phyloP scores from a whole-genome alignment of 805 yeast genomes.

The Candida sithepensis region DNA sequence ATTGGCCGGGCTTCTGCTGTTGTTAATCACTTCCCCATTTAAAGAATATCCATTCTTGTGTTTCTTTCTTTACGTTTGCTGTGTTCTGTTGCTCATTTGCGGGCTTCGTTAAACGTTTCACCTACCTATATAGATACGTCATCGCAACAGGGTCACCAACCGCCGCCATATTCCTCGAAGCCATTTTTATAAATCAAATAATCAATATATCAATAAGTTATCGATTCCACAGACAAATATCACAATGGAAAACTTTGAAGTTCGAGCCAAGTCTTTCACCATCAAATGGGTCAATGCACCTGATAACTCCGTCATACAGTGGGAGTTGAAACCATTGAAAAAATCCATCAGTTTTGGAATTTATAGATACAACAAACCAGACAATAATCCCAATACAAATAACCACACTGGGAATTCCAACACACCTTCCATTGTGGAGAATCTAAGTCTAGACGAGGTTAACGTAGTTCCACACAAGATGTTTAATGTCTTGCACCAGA shows the following conservation, averaged over 20 bases:
- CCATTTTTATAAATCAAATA: too few species aligned
- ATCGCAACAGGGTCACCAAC: too few species aligned
- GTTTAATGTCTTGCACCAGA: constrained; percentile 18
- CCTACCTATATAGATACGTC: too few species aligned
- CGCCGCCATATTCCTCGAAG: too few species aligned
- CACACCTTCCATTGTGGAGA: constrained; percentile 17
- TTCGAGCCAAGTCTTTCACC: constrained; percentile 83
- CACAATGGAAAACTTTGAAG: constrained; percentile 82
- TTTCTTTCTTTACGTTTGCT: too few species aligned
- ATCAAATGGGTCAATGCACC: constrained; percentile 88
- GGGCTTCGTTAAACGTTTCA: too few species aligned
- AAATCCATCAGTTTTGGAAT: constrained; percentile 46
- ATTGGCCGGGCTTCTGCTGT: too few species aligned
- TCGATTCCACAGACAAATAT: neutral
- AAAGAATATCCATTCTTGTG: too few species aligned
- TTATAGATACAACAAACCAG: constrained; percentile 26
- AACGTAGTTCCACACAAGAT: constrained; percentile 29
- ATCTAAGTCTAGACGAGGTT: constrained; percentile 26
- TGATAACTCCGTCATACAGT: constrained; percentile 59
- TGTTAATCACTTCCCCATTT: too few species aligned
- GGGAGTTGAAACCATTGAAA: constrained; percentile 80
- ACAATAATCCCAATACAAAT: neutral
- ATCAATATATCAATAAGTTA: too few species aligned
- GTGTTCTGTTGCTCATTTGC: too few species aligned
- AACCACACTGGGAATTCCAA: constrained; percentile 7